These are phyloP conservation scores for Ascochyta pisi DNA, from an alignment of 2,329 filamentous ascomycete genomes.

Conservation along the genomic window DNA sequence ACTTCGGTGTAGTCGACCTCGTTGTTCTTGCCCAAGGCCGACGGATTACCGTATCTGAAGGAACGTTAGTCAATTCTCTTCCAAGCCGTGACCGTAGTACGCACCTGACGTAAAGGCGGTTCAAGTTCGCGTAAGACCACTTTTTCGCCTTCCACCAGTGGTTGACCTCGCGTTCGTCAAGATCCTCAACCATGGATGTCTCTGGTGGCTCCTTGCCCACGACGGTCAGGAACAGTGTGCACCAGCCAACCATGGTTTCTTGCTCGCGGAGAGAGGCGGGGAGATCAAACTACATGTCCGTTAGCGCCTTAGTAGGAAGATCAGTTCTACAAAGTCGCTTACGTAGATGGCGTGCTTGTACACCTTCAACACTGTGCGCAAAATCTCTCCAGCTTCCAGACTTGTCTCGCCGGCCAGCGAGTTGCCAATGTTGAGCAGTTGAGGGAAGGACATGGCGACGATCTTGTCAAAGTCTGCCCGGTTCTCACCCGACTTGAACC, in stretches of 20 bases:
- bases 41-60: slow-evolving; percentile 88
- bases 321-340: slow-evolving; percentile 46
- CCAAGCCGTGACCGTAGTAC: slow-evolving; percentile 28
- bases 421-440: slow-evolving; percentile 84
- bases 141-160: slow-evolving; percentile 99
- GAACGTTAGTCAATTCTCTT: slow-evolving; percentile 22
- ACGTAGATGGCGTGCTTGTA: slow-evolving; percentile 99
- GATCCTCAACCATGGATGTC: slow-evolving; percentile 77
- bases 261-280: slow-evolving; percentile 78
- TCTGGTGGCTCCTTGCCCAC: slow-evolving; percentile 85
- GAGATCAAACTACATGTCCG: slow-evolving; percentile 75
- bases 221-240: slow-evolving; percentile 89
- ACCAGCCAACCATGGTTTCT: slow-evolving; percentile 90
- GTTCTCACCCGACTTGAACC: slow-evolving; percentile 87
- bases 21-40: slow-evolving; percentile 74
- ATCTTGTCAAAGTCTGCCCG: slow-evolving; percentile 92
- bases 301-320: slow-evolving; percentile 24
- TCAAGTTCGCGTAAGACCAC: slow-evolving; percentile 98
- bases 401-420: slow-evolving; percentile 89
- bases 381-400: slow-evolving; percentile 94
- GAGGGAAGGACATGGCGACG: slow-evolving; percentile 87
- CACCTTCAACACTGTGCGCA: slow-evolving; percentile 91
- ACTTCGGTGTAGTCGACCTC: slow-evolving; percentile 79
- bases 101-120: slow-evolving; percentile 90
- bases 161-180: slow-evolving; percentile 86